Base-by-base conservation (phyloP, 2,329 filamentous ascomycete genomes). In the Hysterium pulicare region DNA sequence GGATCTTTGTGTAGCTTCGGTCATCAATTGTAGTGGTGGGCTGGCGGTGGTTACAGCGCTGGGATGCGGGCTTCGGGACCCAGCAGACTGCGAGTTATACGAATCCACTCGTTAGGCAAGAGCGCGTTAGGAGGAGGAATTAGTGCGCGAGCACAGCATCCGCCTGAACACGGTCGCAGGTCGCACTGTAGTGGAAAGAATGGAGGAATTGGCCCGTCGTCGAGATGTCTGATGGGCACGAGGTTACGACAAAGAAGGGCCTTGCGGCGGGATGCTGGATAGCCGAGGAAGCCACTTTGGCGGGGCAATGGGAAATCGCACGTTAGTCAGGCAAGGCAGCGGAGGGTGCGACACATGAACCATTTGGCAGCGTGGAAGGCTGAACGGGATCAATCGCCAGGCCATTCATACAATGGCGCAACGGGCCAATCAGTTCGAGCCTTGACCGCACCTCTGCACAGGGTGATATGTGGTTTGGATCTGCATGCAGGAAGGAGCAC, bases 1-100 rank as follows among this genome's bases (percentile, higher is more conserved):
- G 55, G 63, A 48, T 43, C 47, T 46, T 50, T 53, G 57, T 53
- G 57, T 55, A 54, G 55, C 57, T 49, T 63, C 61, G 55, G 60
- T 55, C 66, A 68, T 69, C 59, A 62, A 68, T 52, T 49, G 54
- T 45, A 49, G 53, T 53, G 41, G 22, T 10, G 46, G 44, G 53
- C 50, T 58, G 52, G 44, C 49, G 52, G 54, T 45, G 45, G 54
- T 55, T 52, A 54, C 57, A 55, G 50, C 54, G 49, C 51, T 52
- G 57, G 54, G 41, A 40, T 52, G 46, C 47, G 54, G 53, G 50
- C 50, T 50, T 58, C 53, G 51, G 55, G 50, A 45, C 50, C 43
- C 36, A 43, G 49, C 52, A 54, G 52, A 44, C 42, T 51, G 43
- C 44, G 48, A 38, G 54, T 55, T 50, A 48, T 53, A 58, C 56